Evolutionary conservation across 1,139 yeast genomes (phyloP), one percentile per base, ranked within the genome.

Genomic region (Diutina mesorugosa): DNA sequence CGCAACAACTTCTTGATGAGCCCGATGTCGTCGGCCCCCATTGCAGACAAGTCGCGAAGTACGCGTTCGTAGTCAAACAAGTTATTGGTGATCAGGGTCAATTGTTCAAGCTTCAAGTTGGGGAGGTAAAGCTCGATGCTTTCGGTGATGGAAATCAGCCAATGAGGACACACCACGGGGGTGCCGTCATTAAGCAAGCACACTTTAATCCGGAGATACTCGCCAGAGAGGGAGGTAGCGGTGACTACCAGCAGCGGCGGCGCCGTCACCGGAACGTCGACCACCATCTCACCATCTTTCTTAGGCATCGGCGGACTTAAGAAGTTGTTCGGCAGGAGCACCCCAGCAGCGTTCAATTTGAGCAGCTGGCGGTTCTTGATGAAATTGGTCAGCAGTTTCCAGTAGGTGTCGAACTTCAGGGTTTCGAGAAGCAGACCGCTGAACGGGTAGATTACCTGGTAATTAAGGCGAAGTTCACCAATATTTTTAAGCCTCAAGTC

Each of bases 371-470:
- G 68, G 56, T 67, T 69, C 57, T 73, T 74, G 28, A 73, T 71
- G 57, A 72, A 71, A 54, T 72, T 72, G 4, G 80, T 80, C 0
- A 96, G 87, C 0, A 96, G 85, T 69, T 91, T 93, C 99, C 99
- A 93, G 70, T 93, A 93, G 0, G 98, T 91, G 65, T 91, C 97
- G 66, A 89, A 91, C 71, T 90, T 89, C 6, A 96, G 85, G 51
- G 95, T 88, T 68, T 91, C 98, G 57, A 93, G 73, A 9, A 96
- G 85, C 14, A 77, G 78, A 4, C 97, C 97, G 4, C 86, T 78
- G 68, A 86, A 93, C n/a, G 99, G 98, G 67, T 84, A 84, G 57
- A 93, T 89, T 7, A 93, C 81, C 64, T 90, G 95, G 70, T 84
- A 90, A 60, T 83, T 81, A 69, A 91, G 87, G 46, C 78, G 79